These are phyloP conservation scores for Gossypium trilobum DNA, from an alignment of 441 rosid species.

Conservation along the genomic window DNA sequence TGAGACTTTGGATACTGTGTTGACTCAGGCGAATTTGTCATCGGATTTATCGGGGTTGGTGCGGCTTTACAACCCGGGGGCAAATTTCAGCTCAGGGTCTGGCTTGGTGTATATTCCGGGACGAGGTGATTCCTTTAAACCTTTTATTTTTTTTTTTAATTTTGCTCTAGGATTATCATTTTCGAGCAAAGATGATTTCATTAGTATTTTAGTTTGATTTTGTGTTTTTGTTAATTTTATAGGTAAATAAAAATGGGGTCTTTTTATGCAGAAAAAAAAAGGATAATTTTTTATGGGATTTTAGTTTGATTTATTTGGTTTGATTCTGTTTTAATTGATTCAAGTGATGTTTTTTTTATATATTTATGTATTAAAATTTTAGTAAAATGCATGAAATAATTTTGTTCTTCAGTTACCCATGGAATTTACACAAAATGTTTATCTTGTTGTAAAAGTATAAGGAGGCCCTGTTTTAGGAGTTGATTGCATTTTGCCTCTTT, in stretches of 20 bases:
- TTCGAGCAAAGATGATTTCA: not conserved
- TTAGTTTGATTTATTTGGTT: constrained; percentile 25
- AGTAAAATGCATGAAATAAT: not conserved
- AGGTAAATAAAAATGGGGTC: not conserved
- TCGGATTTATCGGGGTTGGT: constrained; percentile 21
- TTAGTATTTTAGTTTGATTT: not conserved
- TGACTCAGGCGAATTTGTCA: constrained; percentile 22
- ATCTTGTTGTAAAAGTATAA: no score
- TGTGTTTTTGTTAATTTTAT: not conserved
- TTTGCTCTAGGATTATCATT: constrained; percentile 5
- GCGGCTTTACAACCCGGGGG: constrained; percentile 36
- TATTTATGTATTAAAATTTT: not conserved
- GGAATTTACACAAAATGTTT: not conserved
- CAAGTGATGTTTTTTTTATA: not conserved
- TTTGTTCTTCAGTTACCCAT: not conserved
- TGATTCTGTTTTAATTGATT: not conserved
- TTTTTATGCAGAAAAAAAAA: not conserved
- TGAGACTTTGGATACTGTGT: constrained; percentile 31
- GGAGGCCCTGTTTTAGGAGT: no score
- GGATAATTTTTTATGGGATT: not conserved
- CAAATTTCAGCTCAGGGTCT: constrained; percentile 36
- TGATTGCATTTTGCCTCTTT: no score
- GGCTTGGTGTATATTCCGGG: constrained; percentile 49
- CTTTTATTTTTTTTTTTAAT: not conserved
- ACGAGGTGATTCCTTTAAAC: constrained; percentile 26